A percentile compares a stretch with the other conserved stretches of the same genome.
These are phyloP conservation scores for Oryza glaberrima DNA, from an alignment of 176 grass and related monocot genomes.

Conservation along the genomic window DNA sequence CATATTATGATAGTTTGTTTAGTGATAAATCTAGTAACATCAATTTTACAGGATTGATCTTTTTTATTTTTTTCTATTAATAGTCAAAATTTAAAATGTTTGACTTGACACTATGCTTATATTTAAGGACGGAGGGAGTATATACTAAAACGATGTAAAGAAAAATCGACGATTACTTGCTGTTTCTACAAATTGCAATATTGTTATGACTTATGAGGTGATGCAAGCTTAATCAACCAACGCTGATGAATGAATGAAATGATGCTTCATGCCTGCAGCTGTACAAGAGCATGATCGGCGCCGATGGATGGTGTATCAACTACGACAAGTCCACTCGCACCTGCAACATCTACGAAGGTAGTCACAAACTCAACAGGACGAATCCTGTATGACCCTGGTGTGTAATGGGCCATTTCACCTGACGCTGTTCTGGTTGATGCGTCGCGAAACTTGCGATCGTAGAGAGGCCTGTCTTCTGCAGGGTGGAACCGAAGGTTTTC, in stretches of 20 bases:
- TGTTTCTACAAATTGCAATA: background rate
- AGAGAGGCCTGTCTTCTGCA: slow-evolving; percentile 73
- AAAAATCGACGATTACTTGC: background rate
- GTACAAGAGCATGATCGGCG: slow-evolving; percentile 69
- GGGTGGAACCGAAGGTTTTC: slow-evolving; percentile 75
- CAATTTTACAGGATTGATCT: no score
- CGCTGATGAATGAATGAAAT: background rate
- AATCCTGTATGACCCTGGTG: background rate
- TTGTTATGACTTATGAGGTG: background rate
- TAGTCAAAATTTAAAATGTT: no score
- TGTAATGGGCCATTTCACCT: background rate
- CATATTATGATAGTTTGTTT: no score
- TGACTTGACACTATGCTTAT: no score
- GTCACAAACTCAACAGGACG: background rate
- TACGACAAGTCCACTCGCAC: slow-evolving; percentile 62
- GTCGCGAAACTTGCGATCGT: background rate
- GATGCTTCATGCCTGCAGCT: slow-evolving; percentile 41
- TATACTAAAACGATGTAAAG: background rate
- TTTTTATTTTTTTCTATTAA: no score
- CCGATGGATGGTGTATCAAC: slow-evolving; percentile 76
- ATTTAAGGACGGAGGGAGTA: no score
- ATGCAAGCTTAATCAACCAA: background rate
- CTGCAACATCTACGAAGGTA: slow-evolving; percentile 71
- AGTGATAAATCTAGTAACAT: no score
- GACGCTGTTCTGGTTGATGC: background rate